A percentile compares a stretch with the other conserved stretches of the same genome.
phyloP scores from a whole-genome alignment of 331 rosid genomes.

The Cydonia oblonga region DNA sequence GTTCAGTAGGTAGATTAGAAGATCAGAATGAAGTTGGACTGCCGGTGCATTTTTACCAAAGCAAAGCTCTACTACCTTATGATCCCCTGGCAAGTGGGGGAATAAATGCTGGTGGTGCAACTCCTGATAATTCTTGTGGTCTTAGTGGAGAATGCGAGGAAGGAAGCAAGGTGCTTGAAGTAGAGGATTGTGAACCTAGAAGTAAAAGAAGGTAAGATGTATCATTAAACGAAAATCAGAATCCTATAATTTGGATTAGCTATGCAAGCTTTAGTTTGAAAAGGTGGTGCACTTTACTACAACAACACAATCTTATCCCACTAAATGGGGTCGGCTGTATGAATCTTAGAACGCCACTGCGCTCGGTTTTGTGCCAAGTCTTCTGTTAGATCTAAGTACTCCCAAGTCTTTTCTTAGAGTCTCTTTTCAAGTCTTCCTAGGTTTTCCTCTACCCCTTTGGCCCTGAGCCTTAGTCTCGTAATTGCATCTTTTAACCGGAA shows the following conservation, averaged over 20 bases:
- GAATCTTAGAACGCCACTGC: too few species aligned
- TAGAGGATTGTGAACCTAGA: conserved; percentile 44
- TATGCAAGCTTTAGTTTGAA: not conserved
- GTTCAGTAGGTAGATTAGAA: conserved; percentile 38
- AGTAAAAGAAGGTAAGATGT: conserved; percentile 58
- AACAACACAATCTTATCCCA: too few species aligned
- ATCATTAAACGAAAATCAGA: too few species aligned
- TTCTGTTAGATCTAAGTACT: too few species aligned
- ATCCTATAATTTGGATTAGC: not conserved
- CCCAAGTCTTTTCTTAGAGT: too few species aligned
- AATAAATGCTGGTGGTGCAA: conserved; percentile 25
- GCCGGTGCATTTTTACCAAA: conserved; percentile 19
- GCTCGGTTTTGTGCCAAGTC: too few species aligned
- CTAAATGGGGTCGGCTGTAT: too few species aligned
- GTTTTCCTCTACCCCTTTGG: too few species aligned
- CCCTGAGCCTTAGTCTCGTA: too few species aligned
- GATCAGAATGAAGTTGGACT: conserved; percentile 34
- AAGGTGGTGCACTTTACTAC: not conserved
- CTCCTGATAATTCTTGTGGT: conserved; percentile 53
- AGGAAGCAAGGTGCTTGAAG: conserved; percentile 49
- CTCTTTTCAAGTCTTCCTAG: too few species aligned
- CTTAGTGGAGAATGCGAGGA: conserved; percentile 62
- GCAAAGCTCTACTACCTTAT: conserved; percentile 22
- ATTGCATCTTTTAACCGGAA: too few species aligned
- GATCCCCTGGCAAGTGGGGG: conserved; percentile 27